Conservation (phyloP, 164 flowering plant species). For the Vitis labrusca region DNA sequence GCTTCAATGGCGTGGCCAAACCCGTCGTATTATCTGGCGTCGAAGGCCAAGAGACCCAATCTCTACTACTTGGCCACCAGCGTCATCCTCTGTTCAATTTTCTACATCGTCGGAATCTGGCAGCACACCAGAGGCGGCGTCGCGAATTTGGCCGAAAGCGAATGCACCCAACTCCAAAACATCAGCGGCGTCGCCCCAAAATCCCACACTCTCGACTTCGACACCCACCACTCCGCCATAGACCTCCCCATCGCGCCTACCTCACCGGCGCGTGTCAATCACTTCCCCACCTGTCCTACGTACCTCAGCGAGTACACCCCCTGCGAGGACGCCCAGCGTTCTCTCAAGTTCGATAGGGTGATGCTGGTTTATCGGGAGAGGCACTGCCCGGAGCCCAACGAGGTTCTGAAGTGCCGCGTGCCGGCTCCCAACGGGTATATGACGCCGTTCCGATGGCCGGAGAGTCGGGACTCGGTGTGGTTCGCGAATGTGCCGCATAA, state of each 20-base stretch:
- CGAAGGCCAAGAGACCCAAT: constrained; percentile 27
- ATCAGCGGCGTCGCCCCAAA: not conserved
- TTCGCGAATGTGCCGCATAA: constrained; percentile 87
- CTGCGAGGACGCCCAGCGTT: constrained; percentile 69
- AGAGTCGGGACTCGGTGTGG: constrained; percentile 77
- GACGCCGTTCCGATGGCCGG: constrained; percentile 82
- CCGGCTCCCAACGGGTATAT: constrained; percentile 83
- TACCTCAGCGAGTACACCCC: constrained; percentile 77
- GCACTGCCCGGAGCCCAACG: constrained; percentile 70
- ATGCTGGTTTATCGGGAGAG: constrained; percentile 70
- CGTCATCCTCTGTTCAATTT: constrained; percentile 50
- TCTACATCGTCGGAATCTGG: constrained; percentile 58
- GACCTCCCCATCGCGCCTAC: constrained; percentile 11
- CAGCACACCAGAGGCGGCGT: constrained; percentile 27
- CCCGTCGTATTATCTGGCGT: not conserved
- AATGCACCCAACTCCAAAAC: not conserved
- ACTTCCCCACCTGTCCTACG: constrained; percentile 56
- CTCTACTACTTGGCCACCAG: constrained; percentile 27
- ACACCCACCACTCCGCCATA: constrained; percentile 58
- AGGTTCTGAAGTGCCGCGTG: constrained; percentile 53
- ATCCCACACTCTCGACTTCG: constrained; percentile 29
- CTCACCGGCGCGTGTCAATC: constrained; percentile 16
- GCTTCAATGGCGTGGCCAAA: constrained; percentile 8
- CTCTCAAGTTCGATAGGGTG: constrained; percentile 55
- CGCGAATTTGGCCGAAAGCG: not conserved